Percentiles rank a stretch among this genome's conserved stretches.
phyloP scores from a whole-genome alignment of 768 basidiomycete species.

The Amanita thiersii region DNA sequence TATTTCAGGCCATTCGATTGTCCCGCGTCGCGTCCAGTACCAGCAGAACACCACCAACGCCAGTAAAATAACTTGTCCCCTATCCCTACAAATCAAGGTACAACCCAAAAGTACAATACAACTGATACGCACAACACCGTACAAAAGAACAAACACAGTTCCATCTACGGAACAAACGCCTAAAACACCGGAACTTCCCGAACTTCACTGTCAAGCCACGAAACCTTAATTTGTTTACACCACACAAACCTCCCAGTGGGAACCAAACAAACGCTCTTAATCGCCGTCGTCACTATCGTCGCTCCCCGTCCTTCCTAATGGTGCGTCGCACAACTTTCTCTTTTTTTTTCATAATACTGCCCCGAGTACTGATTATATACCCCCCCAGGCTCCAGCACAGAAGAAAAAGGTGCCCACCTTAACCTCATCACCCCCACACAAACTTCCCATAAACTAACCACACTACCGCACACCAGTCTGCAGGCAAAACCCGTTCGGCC shows the following conservation, averaged over 20 bases:
- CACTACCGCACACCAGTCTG: slow-evolving; percentile 31
- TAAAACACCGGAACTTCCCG: too few species aligned
- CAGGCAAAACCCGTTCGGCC: slow-evolving; percentile 89
- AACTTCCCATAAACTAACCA: slow-evolving; percentile 2
- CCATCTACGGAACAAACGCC: too few species aligned
- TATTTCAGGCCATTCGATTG: too few species aligned
- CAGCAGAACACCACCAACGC: too few species aligned
- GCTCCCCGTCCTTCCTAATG: slow-evolving; percentile 44
- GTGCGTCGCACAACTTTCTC: slow-evolving; percentile 34
- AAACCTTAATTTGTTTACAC: background rate
- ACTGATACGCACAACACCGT: too few species aligned
- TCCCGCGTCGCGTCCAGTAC: too few species aligned
- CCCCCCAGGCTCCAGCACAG: slow-evolving; percentile 36
- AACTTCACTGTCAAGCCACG: background rate
- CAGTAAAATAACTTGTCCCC: too few species aligned
- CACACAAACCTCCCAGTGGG: background rate
- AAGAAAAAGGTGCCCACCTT: slow-evolving; percentile 48
- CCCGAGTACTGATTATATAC: slow-evolving; percentile 6
- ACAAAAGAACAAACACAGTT: too few species aligned
- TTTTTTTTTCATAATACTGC: slow-evolving; percentile 4
- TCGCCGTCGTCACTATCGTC: too few species aligned
- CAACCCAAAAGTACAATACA: too few species aligned
- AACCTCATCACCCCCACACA: background rate
- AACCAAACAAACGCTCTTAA: background rate
- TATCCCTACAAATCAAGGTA: too few species aligned